Percentiles rank a stretch among this genome's conserved stretches.
Conservation (phyloP, 1,284 basidiomycete species). For the Ustilago lituana region DNA sequence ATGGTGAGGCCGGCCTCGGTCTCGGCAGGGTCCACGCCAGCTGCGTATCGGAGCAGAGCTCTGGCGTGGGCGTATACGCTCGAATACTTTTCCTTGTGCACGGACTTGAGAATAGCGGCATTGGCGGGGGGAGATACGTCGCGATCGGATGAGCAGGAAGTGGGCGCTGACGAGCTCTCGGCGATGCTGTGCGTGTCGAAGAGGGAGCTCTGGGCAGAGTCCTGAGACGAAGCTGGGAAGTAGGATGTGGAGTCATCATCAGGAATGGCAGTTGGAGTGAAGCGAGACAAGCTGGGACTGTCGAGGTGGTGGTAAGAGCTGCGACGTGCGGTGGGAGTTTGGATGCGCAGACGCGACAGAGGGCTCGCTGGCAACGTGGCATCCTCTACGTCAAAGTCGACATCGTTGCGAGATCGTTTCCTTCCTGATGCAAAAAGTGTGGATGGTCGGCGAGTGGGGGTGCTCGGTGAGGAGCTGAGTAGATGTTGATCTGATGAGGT, state of each 20-base stretch:
- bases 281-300: slow-evolving; percentile 33
- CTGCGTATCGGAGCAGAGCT: slow-evolving; percentile 63
- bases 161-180: slow-evolving; percentile 28
- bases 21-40: slow-evolving; percentile 40
- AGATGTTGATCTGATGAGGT: slow-evolving; percentile 23
- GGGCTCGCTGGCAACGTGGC: slow-evolving; percentile 21
- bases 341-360: slow-evolving; percentile 24
- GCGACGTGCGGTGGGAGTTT: slow-evolving; percentile 18
- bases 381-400: slow-evolving; percentile 24
- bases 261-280: slow-evolving; percentile 12
- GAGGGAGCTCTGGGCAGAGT: slow-evolving; percentile 42
- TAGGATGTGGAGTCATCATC: slow-evolving; percentile 42
- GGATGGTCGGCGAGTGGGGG: slow-evolving; percentile 22
- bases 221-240: slow-evolving; percentile 49
- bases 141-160: slow-evolving; percentile 34
- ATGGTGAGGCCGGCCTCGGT: slow-evolving; percentile 44
- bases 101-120: slow-evolving; percentile 11
- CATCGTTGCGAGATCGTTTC: slow-evolving; percentile 33
- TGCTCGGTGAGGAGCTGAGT: slow-evolving; percentile 27
- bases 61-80: slow-evolving; percentile 68
- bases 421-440: slow-evolving; percentile 22
- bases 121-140: slow-evolving; percentile 31
- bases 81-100: slow-evolving; percentile 33
- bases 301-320: slow-evolving; percentile 9
- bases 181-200: slow-evolving; percentile 45